Conservation (phyloP, 2,329 filamentous ascomycete genomes). For the Calonectria pseudoreteaudii region DNA sequence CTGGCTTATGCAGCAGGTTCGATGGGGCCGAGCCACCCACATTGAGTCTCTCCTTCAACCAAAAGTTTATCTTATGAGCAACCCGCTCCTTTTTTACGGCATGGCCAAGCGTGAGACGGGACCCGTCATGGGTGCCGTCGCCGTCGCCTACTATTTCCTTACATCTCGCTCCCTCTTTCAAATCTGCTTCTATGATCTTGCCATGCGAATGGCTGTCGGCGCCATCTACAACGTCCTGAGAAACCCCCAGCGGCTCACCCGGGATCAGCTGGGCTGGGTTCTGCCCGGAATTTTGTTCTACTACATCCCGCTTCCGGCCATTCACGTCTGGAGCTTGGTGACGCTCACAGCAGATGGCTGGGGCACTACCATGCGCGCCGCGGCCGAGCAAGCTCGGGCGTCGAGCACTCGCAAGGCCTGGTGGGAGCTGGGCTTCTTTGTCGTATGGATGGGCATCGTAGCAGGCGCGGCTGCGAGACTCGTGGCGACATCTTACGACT, state of each 20-base stretch:
- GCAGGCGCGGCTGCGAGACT: conserved; percentile 27
- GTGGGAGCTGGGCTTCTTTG: conserved; percentile 41
- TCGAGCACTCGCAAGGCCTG: conserved; percentile 34
- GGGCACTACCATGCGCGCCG: conserved; percentile 42
- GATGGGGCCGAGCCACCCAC: conserved; percentile 42
- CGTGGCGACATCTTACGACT: not conserved
- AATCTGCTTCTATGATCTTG: conserved; percentile 31
- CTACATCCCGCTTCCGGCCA: conserved; percentile 38
- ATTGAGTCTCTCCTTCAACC: conserved; percentile 42
- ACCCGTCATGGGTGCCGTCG: conserved; percentile 29
- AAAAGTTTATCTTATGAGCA: conserved; percentile 37
- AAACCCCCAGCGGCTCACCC: conserved; percentile 38
- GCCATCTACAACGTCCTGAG: conserved; percentile 36
- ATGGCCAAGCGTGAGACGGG: conserved; percentile 40
- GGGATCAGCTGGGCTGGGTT: conserved; percentile 32
- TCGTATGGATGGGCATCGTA: conserved; percentile 39
- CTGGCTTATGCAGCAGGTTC: conserved; percentile 41
- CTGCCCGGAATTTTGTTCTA: conserved; percentile 41
- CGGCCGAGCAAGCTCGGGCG: conserved; percentile 29
- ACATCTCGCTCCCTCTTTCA: conserved; percentile 33
- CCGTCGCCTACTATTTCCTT: conserved; percentile 35
- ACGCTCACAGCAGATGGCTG: conserved; percentile 41
- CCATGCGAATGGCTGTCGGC: conserved; percentile 28
- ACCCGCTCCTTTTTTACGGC: conserved; percentile 41
- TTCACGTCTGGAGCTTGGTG: conserved; percentile 42